Percentiles rank a stretch among this genome's conserved stretches.
Conservation (phyloP, 2,329 filamentous ascomycete species). For the Pezicula radicicola region DNA sequence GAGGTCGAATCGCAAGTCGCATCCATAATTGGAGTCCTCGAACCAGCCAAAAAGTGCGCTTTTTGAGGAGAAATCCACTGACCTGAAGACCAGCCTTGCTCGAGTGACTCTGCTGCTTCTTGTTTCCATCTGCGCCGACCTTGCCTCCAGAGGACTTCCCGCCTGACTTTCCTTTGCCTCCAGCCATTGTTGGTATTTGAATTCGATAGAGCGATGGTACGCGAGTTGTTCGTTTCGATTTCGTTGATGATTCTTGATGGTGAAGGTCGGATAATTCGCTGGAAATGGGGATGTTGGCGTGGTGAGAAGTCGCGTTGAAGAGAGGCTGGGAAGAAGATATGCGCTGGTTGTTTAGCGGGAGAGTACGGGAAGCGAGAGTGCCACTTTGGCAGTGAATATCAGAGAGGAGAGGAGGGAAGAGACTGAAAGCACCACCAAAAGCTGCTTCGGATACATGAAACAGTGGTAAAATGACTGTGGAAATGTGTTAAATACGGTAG, state of each 20-base stretch:
- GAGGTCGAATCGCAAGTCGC: conserved; percentile 10
- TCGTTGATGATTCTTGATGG: conserved; percentile 5
- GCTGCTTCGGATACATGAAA: not conserved
- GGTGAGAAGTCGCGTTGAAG: not conserved
- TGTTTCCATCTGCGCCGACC: conserved; percentile 28
- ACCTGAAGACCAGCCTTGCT: conserved; percentile 34
- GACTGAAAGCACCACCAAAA: not conserved
- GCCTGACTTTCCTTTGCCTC: conserved; percentile 33
- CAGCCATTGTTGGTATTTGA: conserved; percentile 25
- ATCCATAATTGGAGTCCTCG: not conserved
- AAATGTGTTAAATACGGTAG: not conserved
- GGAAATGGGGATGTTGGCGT: not conserved
- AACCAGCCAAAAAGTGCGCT: not conserved
- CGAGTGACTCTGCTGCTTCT: conserved; percentile 34
- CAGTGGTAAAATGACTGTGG: not conserved
- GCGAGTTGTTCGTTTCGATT: not conserved
- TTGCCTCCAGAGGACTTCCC: conserved; percentile 34
- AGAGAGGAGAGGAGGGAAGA: not conserved
- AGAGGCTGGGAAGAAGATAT: not conserved
- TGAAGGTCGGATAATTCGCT: not conserved
- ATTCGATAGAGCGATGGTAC: not conserved
- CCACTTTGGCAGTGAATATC: not conserved
- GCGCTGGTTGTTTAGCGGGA: conserved; percentile 1
- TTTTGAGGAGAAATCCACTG: conserved; percentile 14
- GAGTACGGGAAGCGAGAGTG: not conserved